These are phyloP conservation scores for Teratosphaeriaceae sp. DNA, from an alignment of 2,329 filamentous ascomycete genomes.

Conservation along the genomic window DNA sequence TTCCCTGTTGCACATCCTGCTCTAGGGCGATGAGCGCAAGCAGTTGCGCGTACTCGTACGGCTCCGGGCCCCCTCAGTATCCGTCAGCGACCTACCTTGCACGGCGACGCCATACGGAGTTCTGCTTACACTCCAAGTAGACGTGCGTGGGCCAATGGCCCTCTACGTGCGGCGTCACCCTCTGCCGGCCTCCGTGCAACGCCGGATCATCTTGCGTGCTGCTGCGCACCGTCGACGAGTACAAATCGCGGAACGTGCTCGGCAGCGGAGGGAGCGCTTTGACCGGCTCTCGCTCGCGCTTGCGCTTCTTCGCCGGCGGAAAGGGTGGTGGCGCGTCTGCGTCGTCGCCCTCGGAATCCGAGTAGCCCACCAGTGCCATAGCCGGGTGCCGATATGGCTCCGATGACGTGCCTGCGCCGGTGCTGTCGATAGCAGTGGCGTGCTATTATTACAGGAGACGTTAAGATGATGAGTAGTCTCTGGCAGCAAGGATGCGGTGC, in stretches of 20 bases:
- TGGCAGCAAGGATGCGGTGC: neutral
- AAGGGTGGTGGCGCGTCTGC: constrained; percentile 7
- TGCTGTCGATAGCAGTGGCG: neutral
- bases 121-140: constrained; percentile 80
- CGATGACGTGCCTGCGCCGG: neutral
- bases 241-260: constrained; percentile 76
- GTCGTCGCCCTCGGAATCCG: constrained; percentile 44
- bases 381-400: neutral
- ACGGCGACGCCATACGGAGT: neutral
- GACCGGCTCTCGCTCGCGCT: constrained; percentile 3
- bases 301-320: constrained; percentile 18
- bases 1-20: neutral
- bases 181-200: constrained; percentile 77
- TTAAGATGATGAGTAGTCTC: neutral
- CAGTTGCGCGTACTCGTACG: constrained; percentile 38
- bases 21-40: constrained; percentile 32
- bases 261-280: constrained; percentile 55
- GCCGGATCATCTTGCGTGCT: constrained; percentile 75
- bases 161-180: constrained; percentile 73
- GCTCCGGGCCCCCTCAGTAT: constrained; percentile 48
- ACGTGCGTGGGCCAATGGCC: constrained; percentile 93
- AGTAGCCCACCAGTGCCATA: constrained; percentile 63
- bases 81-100: constrained; percentile 4
- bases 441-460: neutral
- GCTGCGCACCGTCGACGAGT: constrained; percentile 71